Base-by-base conservation (phyloP, 1,284 basidiomycete species). In the Malassezia dermatis region DNA sequence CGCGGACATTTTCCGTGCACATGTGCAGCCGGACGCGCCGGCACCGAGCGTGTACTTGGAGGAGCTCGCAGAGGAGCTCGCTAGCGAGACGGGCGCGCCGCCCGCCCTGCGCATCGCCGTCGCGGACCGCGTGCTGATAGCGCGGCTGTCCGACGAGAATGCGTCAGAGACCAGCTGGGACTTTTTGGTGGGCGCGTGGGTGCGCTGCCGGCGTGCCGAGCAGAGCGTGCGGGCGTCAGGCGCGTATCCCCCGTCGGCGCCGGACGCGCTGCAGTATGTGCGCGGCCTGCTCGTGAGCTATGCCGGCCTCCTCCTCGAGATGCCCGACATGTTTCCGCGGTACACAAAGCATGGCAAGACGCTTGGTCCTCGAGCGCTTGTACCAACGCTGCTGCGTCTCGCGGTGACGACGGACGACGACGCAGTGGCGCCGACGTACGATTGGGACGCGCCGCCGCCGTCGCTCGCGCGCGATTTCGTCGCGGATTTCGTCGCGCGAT, bases 151-250 rank as follows among this genome's bases (percentile, higher is more conserved):
- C 46, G 77, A 95, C 19, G 83, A 93, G 69, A 82, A 87, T 1
- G 35, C 42, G 10, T 77, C 84, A 48, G 83, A 90, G 75, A 91
- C 90, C 0, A 81, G 84, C 0, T 91, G 91, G 63, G 89, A 95
- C 69, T 98, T 91, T 71, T 80, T 98, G 21, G 80, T 89, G 1
- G 85, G 85, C 19, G 86, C 86, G 66, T 99, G 93, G 93, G 89
- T 87, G 75, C 50, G 48, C n/a, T 58, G 63, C 24, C 59, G 59
- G 30, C 45, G 46, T 15, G 59, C 66, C 28, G 64, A 72, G 48
- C 27, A 24, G 19, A 44, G 51, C 7, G 53, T 64, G 4, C 57
- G 62, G 3, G 51, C 54, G 34, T 23, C 15, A 1, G 19, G 40
- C 19, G 15, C 43, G 10, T 24, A 24, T 31, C 15, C 32, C 5